Evolutionary conservation across 495 filamentous ascomycete species (phyloP), one percentile per base, ranked within the genome.

Genomic region (Aspergillus affinis): DNA sequence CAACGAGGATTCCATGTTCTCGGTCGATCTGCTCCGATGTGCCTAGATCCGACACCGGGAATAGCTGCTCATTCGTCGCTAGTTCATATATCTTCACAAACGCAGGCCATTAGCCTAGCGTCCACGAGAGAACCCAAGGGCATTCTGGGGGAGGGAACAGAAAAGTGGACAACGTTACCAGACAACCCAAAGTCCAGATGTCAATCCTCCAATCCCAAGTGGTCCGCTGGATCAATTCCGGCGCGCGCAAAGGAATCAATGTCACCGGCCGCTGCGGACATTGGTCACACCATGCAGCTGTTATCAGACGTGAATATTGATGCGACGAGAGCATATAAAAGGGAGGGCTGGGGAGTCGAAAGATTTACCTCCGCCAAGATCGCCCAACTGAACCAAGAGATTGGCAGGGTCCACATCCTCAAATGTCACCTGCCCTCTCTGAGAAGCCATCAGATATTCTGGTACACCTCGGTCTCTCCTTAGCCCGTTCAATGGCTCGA

Each of bases 31-130:
- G 20, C 19, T 66, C 61, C 12, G n/a, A 6, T 17, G 62, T 54
- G 49, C 64, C 62, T 54, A 62, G 64, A 18, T 48, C 45, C 20
- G 18, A 52, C 23, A 70, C 9, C 0, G 67, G 65, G 30, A 70
- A 67, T 9, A 70, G 58, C 41, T 62, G 65, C 30, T 67, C 65
- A 47, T 67, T 67, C 46, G 65, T 70, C 45, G 65, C 62, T 15
- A 70, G 58, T 49, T 70, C 54, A 49, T 65, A 70, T 61, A 67
- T 63, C 67, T 67, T 55, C 51, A 29, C 41, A 29, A 21, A 17
- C 18, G 48, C 36, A 19, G 18, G 30, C 51, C 19, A 32, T 59
- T 41, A 41, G 36, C 12, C 4, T 15, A 10, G 9, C 15, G 36
- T 17, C 12, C 36, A 41, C 36, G 4, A 4, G 36, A 41, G 36